Percentiles rank a stretch among this genome's conserved stretches.
phyloP scores from a whole-genome alignment of 164 flowering plant genomes.

The Taxillus chinensis region DNA sequence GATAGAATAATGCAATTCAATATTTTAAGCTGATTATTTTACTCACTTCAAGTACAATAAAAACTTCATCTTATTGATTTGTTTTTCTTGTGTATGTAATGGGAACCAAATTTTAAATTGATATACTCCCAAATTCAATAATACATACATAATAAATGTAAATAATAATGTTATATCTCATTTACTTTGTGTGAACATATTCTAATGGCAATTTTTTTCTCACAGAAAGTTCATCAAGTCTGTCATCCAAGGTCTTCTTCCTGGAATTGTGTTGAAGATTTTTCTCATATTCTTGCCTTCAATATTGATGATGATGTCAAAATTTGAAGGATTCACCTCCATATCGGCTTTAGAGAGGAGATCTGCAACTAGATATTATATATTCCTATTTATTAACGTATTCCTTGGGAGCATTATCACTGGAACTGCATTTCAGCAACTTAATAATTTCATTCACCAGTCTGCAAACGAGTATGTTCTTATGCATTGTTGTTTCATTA shows the following conservation, averaged over 20 bases:
- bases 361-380: conserved; percentile 67
- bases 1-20: too few species aligned
- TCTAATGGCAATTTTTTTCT: not conserved
- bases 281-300: conserved; percentile 69
- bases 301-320: conserved; percentile 84
- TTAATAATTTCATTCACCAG: conserved; percentile 53
- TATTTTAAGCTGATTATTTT: too few species aligned
- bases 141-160: too few species aligned
- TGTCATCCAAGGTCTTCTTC: conserved; percentile 80
- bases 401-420: conserved; percentile 83
- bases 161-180: too few species aligned
- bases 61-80: too few species aligned
- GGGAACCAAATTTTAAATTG: too few species aligned
- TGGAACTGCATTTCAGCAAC: conserved; percentile 83
- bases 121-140: too few species aligned
- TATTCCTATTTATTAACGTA: conserved; percentile 68
- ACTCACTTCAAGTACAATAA: too few species aligned
- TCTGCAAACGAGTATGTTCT: conserved; percentile 73
- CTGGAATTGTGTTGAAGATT: conserved; percentile 80
- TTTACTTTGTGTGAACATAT: too few species aligned
- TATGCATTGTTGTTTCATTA: not conserved
- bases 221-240: conserved; percentile 62
- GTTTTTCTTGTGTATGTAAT: too few species aligned
- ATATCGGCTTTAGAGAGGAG: conserved; percentile 64
- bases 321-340: conserved; percentile 66